Evolutionary conservation across 371 early-diverging fungal species (phyloP).

Genomic region (Mortierella sp.): DNA sequence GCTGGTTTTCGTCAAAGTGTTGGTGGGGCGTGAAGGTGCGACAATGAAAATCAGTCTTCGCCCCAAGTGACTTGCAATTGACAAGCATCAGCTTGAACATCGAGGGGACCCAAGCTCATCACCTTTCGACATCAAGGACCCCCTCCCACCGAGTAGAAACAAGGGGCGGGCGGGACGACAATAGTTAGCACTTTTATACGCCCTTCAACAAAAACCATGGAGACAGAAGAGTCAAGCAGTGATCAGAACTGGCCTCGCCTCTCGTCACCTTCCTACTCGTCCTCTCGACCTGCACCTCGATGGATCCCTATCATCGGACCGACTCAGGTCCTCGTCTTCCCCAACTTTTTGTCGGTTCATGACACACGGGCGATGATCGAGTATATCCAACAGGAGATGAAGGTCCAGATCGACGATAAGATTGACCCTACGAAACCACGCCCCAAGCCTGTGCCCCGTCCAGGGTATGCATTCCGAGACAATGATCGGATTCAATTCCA

Average conservation of each 20-base stretch:
- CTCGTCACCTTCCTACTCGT: slow-evolving; percentile 30
- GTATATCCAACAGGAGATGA: slow-evolving; percentile 59
- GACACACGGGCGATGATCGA: slow-evolving; percentile 58
- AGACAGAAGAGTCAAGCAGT: neutral
- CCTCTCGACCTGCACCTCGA: slow-evolving; percentile 26
- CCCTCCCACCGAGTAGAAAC: too few relatives aligned
- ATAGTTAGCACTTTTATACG: too few relatives aligned
- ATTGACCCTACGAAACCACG: slow-evolving; percentile 44
- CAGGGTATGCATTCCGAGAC: slow-evolving; percentile 75
- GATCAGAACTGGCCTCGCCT: slow-evolving; percentile 40
- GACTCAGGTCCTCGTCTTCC: slow-evolving; percentile 62
- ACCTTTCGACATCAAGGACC: too few relatives aligned
- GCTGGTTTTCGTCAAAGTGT: too few relatives aligned
- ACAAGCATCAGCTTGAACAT: too few relatives aligned
- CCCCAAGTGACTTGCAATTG: too few relatives aligned
- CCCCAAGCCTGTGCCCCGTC: slow-evolving; percentile 56
- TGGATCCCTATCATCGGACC: slow-evolving; percentile 56
- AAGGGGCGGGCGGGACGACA: too few relatives aligned
- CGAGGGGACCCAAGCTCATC: too few relatives aligned
- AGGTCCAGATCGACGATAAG: slow-evolving; percentile 42
- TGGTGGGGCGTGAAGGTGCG: too few relatives aligned
- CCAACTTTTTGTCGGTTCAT: slow-evolving; percentile 56
- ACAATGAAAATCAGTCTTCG: too few relatives aligned
- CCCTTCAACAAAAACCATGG: too few relatives aligned
- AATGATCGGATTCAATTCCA: slow-evolving; percentile 72